Conservation (phyloP, 2,329 filamentous ascomycete species). For the Scedosporium minutisporum region DNA sequence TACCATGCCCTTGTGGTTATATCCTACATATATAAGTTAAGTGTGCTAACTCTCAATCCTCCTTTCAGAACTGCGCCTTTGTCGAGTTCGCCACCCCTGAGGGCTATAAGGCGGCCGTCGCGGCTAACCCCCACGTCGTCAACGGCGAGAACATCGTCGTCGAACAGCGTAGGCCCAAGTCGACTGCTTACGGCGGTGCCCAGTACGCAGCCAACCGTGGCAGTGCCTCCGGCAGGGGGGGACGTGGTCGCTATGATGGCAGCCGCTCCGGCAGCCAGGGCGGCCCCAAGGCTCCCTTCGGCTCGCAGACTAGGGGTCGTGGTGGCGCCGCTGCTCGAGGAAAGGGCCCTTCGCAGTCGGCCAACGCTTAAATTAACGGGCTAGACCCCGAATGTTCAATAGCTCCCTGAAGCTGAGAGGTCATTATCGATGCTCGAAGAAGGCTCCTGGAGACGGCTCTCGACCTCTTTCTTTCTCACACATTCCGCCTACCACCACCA, state of each 20-base stretch:
- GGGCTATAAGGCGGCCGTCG: slow-evolving; percentile 73
- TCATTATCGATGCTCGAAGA: neutral
- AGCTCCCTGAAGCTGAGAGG: neutral
- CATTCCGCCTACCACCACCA: too few species aligned
- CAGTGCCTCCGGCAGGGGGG: slow-evolving; percentile 50
- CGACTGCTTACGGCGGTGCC: slow-evolving; percentile 59
- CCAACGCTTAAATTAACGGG: slow-evolving; percentile 33
- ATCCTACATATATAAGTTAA: neutral
- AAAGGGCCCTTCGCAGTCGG: slow-evolving; percentile 48
- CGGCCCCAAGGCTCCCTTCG: slow-evolving; percentile 58
- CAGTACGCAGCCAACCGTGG: slow-evolving; percentile 56
- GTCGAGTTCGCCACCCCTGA: slow-evolving; percentile 80
- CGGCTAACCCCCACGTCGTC: slow-evolving; percentile 77
- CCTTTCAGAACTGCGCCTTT: slow-evolving; percentile 82
- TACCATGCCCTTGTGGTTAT: neutral
- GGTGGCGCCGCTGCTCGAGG: slow-evolving; percentile 58
- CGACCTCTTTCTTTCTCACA: neutral
- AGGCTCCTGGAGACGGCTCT: neutral
- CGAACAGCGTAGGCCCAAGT: slow-evolving; percentile 78
- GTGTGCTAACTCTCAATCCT: neutral
- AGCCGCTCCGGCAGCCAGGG: slow-evolving; percentile 51
- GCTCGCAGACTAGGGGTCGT: slow-evolving; percentile 43
- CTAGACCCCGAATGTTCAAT: neutral
- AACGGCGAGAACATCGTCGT: slow-evolving; percentile 75
- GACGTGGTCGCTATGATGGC: slow-evolving; percentile 56